Evolutionary conservation across 768 basidiomycete genomes (phyloP).

Genomic region (Leccinum variicolor): DNA sequence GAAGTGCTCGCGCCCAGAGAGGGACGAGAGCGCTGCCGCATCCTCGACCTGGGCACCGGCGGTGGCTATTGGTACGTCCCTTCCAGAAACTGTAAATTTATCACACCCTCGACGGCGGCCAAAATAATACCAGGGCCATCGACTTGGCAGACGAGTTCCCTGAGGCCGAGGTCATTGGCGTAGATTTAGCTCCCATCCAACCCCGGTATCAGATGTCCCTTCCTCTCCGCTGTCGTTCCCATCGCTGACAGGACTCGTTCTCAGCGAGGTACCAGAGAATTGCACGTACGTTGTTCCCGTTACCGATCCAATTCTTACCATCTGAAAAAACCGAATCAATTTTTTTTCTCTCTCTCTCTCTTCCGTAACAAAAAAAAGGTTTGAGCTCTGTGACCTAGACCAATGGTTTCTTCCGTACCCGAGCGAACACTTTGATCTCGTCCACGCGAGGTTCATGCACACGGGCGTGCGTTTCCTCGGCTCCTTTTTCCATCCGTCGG

Average conservation of each 20-base stretch:
- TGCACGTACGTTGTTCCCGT: slow-evolving; percentile 56
- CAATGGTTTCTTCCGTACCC: slow-evolving; percentile 60
- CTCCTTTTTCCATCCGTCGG: slow-evolving; percentile 1
- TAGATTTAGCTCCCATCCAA: slow-evolving; percentile 72
- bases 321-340: slow-evolving; percentile 2
- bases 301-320: neutral
- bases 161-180: slow-evolving; percentile 59
- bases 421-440: slow-evolving; percentile 59
- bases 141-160: slow-evolving; percentile 75
- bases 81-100: neutral
- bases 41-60: slow-evolving; percentile 71
- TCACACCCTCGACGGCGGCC: neutral
- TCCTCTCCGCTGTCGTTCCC: neutral
- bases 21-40: slow-evolving; percentile 32
- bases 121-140: slow-evolving; percentile 51
- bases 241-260: slow-evolving; percentile 15
- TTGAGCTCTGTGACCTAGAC: slow-evolving; percentile 70
- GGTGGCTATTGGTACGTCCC: slow-evolving; percentile 53
- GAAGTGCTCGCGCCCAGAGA: slow-evolving; percentile 44
- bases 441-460: slow-evolving; percentile 69
- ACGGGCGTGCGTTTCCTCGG: slow-evolving; percentile 41
- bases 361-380: slow-evolving; percentile 38
- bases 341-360: neutral
- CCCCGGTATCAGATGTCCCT: slow-evolving; percentile 46
- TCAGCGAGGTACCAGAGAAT: slow-evolving; percentile 62